Evolutionary conservation across 2,329 filamentous ascomycete genomes (phyloP).

Genomic region (Curvularia sp.): DNA sequence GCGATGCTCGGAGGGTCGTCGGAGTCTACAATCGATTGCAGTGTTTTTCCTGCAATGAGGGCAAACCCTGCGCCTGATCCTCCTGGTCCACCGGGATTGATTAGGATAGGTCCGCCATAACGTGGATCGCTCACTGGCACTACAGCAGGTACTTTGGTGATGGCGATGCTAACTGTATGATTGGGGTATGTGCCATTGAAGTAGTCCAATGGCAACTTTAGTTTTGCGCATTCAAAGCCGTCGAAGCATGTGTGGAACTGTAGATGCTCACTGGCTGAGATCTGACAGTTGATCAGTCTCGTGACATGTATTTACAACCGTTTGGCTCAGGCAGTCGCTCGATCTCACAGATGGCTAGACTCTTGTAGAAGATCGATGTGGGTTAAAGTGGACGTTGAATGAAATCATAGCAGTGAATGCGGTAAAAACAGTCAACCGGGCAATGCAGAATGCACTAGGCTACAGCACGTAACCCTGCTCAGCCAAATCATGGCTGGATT

Average conservation of each 20-base stretch:
- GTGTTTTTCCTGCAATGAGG: slow-evolving; percentile 26
- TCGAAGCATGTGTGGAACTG: slow-evolving; percentile 44
- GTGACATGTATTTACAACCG: background rate
- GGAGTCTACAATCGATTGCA: slow-evolving; percentile 45
- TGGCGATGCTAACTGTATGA: slow-evolving; percentile 41
- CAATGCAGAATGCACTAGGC: background rate
- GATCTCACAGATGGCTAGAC: background rate
- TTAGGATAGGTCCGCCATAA: slow-evolving; percentile 53
- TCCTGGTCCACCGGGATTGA: slow-evolving; percentile 57
- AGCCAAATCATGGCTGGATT: background rate
- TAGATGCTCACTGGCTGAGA: slow-evolving; percentile 34
- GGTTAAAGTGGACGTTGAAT: background rate
- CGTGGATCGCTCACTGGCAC: slow-evolving; percentile 46
- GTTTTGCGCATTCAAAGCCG: slow-evolving; percentile 46
- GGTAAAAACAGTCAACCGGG: background rate
- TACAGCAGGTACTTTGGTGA: slow-evolving; percentile 44
- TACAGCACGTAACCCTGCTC: background rate
- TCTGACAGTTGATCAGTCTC: slow-evolving; percentile 33
- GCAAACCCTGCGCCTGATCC: slow-evolving; percentile 50
- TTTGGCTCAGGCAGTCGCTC: background rate
- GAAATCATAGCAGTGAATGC: slow-evolving; percentile 5
- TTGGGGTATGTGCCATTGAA: slow-evolving; percentile 47
- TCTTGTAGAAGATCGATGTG: background rate
- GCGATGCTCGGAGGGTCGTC: slow-evolving; percentile 13
- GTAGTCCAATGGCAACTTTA: slow-evolving; percentile 48